Base-by-base conservation (phyloP, 768 basidiomycete species). In the Panaeolus papilionaceus region DNA sequence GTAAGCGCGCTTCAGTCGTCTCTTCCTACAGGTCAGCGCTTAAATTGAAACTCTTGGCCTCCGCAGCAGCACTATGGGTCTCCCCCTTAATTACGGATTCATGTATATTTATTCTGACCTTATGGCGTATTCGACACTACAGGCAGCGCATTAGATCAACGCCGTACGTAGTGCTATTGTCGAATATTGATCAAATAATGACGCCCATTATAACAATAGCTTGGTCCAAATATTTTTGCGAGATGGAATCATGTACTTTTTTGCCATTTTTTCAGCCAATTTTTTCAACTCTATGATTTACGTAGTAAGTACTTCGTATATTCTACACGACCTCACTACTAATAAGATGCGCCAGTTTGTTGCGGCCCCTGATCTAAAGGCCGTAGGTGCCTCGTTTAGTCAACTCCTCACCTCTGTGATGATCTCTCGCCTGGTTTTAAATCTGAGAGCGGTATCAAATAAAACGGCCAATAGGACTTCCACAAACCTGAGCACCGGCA, bases 21-120 rank as follows among this genome's bases (percentile, higher is more conserved):
- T 47, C 10, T 14, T 44, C 16, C 14, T 6, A 16, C 18, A 6
- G 5, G 33, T 33, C 14, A 44, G 11, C 16, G 3, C 42, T 44
- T 18, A 44, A 16, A 18, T 12, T 16, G 42, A 18, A 44, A 44
- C 11, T 16, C 5, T 44, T 67, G 37, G n/a, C 14, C 42, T 33
- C 40, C 42, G 20, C 20, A 76, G 75, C 75, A n/a, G 66, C 71
- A 11, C 58, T 75, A 26, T 76, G 75, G 75, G 69, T 76, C 14
- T 62, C 71, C 10, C 74, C 75, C 2, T 68, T 76, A 16, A 62
- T 74, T 26, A 74, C 74, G 14, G 71, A 75, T 51, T 67, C 49
- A n/a, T 61, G 47, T n/a, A 68, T 72, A n/a, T 72, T 72, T 51
- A 23, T 70, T 38, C 64, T 74, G 20, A 74, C 71, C 10, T n/a